phyloP scores from a whole-genome alignment of 129 eudicot genomes.

The Deinandra increscens region DNA sequence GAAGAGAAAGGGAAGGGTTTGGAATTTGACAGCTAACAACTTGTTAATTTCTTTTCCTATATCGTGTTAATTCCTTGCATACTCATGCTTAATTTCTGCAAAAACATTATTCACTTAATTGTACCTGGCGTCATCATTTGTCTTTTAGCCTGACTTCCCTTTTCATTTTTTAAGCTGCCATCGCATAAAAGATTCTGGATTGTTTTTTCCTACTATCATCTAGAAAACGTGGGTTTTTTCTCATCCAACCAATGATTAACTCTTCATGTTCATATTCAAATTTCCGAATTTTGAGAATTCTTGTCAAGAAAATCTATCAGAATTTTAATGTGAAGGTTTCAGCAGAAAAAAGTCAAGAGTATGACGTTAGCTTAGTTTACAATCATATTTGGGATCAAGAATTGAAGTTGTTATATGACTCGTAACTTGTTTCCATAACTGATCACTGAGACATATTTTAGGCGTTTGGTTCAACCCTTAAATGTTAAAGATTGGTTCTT shows the following conservation, averaged over 20 bases:
- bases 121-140: not conserved
- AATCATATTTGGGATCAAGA: slow-evolving; percentile 2
- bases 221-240: not conserved
- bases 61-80: not conserved
- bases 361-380: not conserved
- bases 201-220: not conserved
- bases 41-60: not conserved
- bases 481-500: slow-evolving; percentile 5
- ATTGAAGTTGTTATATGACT: not conserved
- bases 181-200: not conserved
- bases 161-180: not conserved
- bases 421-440: not conserved
- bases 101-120: not conserved
- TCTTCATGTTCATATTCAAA: not conserved
- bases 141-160: not conserved
- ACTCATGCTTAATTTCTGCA: not conserved
- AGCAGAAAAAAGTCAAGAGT: not conserved
- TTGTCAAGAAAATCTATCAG: not conserved
- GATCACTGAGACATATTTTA: not conserved
- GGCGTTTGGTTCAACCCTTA: slow-evolving; percentile 14
- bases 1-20: not conserved
- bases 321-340: not conserved
- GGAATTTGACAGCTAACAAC: slow-evolving; percentile 4
- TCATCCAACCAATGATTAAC: slow-evolving; percentile 5
- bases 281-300: not conserved